Evolutionary conservation across 179 eudicot species (phyloP), one percentile per base, ranked within the genome.

Genomic region (Pouteria campechiana): DNA sequence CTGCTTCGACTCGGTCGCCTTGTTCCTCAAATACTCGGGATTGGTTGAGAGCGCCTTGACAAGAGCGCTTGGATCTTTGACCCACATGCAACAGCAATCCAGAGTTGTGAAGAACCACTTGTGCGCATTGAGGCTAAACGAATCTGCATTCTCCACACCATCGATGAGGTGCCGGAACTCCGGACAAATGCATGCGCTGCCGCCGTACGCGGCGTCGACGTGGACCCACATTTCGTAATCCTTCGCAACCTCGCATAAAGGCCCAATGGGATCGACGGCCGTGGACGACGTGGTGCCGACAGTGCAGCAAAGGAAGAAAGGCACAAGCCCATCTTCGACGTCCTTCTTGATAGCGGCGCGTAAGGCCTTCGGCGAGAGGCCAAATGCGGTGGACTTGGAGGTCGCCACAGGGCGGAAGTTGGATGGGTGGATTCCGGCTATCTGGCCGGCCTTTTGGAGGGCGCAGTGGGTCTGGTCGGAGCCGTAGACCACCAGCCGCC

Each of bases 391-490:
- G 0, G 42, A 40, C 18, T 29, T 54, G 0, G 50, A 32, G 0
- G 78, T 67, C 12, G 38, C 17, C 32, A 72, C 44, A 9, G 51
- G 53, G 0, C 70, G 50, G 17, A 63, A 42, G 17, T 72, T 72
- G 1, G 38, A 23, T 1, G 67, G 73, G 36, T 46, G 12, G 4
- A 72, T 59, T 3, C 74, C 71, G 11, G 70, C 68, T 17, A 72
- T 60, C 16, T 59, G 60, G 9, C 61, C 55, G 2, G 78, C 64
- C 37, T 72, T 72, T 22, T 67, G 63, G 7, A 67, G 44, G 2
- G 74, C 61, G 37, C 58, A 72, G 40, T 72, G 78, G 5, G 78
- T 72, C 22, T 72, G 78, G 18, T 72, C 78, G 1, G 78, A 72
- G 3, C 57, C 66, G 29, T 72, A 72, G 0, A 68, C 68, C 1